phyloP scores from a whole-genome alignment of 306 rosid species.

The Albizia julibrissin region DNA sequence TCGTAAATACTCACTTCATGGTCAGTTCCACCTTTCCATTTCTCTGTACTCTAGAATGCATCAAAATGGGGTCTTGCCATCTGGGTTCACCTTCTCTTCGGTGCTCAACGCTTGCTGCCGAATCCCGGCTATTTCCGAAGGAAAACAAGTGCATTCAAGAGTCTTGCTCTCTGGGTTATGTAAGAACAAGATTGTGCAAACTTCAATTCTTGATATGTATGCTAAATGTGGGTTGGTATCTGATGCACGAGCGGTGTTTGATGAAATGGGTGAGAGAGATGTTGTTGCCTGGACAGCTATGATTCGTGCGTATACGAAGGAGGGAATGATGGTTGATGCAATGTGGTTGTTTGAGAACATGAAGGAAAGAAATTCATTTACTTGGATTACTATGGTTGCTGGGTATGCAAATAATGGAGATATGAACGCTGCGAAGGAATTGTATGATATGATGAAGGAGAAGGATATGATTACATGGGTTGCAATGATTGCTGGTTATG shows the following conservation, averaged over 20 bases:
- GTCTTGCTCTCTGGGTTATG: slow-evolving; percentile 49
- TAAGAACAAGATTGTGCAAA: slow-evolving; percentile 62
- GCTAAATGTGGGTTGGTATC: slow-evolving; percentile 55
- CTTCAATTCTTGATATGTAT: slow-evolving; percentile 69
- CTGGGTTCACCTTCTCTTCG: slow-evolving; percentile 65
- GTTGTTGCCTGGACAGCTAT: slow-evolving; percentile 75
- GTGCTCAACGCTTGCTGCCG: slow-evolving; percentile 71
- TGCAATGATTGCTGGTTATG: slow-evolving; percentile 82
- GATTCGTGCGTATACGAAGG: slow-evolving; percentile 64
- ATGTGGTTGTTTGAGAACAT: slow-evolving; percentile 58
- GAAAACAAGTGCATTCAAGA: slow-evolving; percentile 60
- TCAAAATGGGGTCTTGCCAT: slow-evolving; percentile 47
- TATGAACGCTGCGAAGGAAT: slow-evolving; percentile 61
- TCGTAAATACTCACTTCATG: slow-evolving; percentile 41
- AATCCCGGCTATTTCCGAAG: slow-evolving; percentile 41
- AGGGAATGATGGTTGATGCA: slow-evolving; percentile 68
- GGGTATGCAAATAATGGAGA: slow-evolving; percentile 68
- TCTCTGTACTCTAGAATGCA: slow-evolving; percentile 63
- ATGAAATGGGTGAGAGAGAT: slow-evolving; percentile 60
- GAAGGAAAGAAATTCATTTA: slow-evolving; percentile 51
- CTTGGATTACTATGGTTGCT: slow-evolving; percentile 77
- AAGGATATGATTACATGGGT: slow-evolving; percentile 44
- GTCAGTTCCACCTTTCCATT: slow-evolving; percentile 43
- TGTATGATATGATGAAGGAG: slow-evolving; percentile 56
- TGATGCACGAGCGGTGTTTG: slow-evolving; percentile 61